These are phyloP conservation scores for Podospora pseudopauciseta DNA, from an alignment of 495 filamentous ascomycete genomes.

Conservation along the genomic window DNA sequence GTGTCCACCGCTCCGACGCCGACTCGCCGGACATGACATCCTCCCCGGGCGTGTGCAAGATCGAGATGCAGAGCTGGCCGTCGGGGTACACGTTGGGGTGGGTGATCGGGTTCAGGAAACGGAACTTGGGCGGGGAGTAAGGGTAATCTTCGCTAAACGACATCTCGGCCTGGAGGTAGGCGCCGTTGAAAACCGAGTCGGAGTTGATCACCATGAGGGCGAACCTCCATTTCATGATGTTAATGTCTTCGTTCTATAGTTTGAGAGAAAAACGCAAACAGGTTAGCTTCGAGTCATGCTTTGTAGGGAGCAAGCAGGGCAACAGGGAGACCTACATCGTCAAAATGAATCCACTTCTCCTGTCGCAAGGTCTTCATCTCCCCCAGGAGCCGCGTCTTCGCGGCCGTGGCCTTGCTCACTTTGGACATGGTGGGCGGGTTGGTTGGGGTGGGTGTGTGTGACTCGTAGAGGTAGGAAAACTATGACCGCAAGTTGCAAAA, in stretches of 20 bases:
- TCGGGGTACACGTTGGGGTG: slow-evolving; percentile 94
- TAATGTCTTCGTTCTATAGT: slow-evolving; percentile 59
- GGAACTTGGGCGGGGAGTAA: slow-evolving; percentile 86
- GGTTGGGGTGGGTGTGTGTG: not conserved
- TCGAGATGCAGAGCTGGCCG: slow-evolving; percentile 92
- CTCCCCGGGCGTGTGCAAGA: slow-evolving; percentile 87
- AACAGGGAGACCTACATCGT: slow-evolving; percentile 29
- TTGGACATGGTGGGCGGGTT: not conserved
- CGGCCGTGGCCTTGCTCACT: slow-evolving; percentile 34
- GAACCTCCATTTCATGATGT: slow-evolving; percentile 81
- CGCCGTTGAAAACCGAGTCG: slow-evolving; percentile 86
- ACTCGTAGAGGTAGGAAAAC: not conserved
- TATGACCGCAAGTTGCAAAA: not conserved
- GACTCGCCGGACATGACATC: slow-evolving; percentile 87
- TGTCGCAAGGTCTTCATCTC: slow-evolving; percentile 79
- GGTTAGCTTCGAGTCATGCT: no score
- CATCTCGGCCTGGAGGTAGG: slow-evolving; percentile 88
- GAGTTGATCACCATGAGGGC: slow-evolving; percentile 89
- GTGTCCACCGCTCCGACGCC: slow-evolving; percentile 87
- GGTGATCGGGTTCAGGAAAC: slow-evolving; percentile 71
- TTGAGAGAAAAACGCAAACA: not conserved
- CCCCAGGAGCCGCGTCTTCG: slow-evolving; percentile 81
- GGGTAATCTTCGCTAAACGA: slow-evolving; percentile 87
- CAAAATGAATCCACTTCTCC: slow-evolving; percentile 92
- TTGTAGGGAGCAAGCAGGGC: no score